Conservation (phyloP, 2,329 filamentous ascomycete species). For the Xylaria sp. region DNA sequence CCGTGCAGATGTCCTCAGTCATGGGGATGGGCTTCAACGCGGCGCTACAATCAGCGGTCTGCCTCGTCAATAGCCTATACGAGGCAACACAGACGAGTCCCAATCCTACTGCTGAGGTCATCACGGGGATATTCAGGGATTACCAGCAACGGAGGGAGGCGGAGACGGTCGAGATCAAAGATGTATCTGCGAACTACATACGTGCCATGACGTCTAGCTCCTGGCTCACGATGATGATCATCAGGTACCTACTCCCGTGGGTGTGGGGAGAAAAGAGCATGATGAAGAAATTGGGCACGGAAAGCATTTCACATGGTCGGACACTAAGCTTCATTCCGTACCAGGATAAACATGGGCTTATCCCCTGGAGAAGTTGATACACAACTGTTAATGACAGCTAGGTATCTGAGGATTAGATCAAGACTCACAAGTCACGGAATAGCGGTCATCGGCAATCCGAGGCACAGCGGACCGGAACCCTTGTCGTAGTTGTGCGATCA, state of each 20-base stretch:
- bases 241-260: neutral
- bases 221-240: neutral
- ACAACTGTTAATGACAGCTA: neutral
- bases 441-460: neutral
- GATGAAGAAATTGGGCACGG: neutral
- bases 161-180: neutral
- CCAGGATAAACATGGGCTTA: neutral
- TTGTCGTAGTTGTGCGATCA: too few species aligned
- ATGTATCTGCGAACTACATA: neutral
- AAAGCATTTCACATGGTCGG: neutral
- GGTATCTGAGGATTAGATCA: neutral
- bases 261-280: constrained; percentile 3
- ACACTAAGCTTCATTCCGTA: neutral
- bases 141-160: neutral
- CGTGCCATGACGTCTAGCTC: neutral
- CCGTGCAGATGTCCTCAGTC: constrained; percentile 4
- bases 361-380: neutral
- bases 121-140: neutral
- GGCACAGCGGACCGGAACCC: too few species aligned
- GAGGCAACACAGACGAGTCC: neutral
- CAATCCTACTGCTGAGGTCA: neutral
- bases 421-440: neutral
- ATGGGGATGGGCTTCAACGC: constrained; percentile 4
- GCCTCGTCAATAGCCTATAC: neutral
- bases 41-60: constrained; percentile 1